Evolutionary conservation across 352 stramenopile genomes (phyloP).

Genomic region (Plasmopara muralis): DNA sequence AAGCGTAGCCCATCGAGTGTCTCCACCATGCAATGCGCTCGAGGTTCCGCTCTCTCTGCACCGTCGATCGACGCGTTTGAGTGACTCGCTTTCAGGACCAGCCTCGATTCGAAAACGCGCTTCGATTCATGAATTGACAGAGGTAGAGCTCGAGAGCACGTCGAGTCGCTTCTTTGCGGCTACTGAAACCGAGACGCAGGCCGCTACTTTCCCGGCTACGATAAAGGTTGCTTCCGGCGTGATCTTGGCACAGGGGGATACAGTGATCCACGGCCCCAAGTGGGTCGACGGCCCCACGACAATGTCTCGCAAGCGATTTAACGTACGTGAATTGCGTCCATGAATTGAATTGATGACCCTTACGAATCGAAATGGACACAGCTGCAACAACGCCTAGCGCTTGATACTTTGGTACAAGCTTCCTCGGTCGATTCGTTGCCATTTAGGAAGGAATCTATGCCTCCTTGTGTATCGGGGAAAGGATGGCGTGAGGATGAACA

Average conservation of each 20-base stretch:
- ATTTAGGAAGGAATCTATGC: constrained; percentile 8
- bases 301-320: constrained; percentile 68
- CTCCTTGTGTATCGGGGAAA: constrained; percentile 10
- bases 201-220: constrained; percentile 11
- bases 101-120: constrained; percentile 11
- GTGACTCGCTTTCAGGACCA: constrained; percentile 22
- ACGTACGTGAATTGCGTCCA: constrained; percentile 26
- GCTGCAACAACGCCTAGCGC: constrained; percentile 55
- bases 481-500: constrained; percentile 33
- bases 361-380: constrained; percentile 5
- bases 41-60: background rate
- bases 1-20: too few relatives aligned
- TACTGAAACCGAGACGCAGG: constrained; percentile 22
- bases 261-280: constrained; percentile 32
- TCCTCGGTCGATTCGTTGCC: constrained; percentile 16
- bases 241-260: constrained; percentile 35
- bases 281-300: constrained; percentile 32
- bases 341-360: background rate
- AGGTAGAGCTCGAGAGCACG: constrained; percentile 9
- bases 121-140: constrained; percentile 12
- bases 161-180: constrained; percentile 18
- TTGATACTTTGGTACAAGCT: constrained; percentile 34
- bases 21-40: too few relatives aligned
- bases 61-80: constrained; percentile 15
- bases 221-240: constrained; percentile 40